A percentile compares a stretch with the other conserved stretches of the same genome.
These are phyloP conservation scores for Pinus tabuliformis DNA, from an alignment of 75 land plant species.

Conservation along the genomic window DNA sequence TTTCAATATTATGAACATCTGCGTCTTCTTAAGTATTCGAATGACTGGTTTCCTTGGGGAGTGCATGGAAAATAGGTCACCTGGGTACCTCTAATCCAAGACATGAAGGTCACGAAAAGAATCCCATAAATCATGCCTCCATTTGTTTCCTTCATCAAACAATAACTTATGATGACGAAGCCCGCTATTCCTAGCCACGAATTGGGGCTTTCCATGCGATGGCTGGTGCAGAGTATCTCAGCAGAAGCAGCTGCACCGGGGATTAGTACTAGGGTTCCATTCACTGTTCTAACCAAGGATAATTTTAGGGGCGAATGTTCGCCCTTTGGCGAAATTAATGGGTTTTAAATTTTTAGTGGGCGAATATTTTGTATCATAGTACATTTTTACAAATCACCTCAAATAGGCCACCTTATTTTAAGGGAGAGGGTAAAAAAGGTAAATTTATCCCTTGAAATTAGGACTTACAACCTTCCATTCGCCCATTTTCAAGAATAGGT, in stretches of 20 bases:
- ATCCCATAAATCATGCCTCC: slow-evolving; percentile 58
- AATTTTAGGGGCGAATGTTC: too few relatives aligned
- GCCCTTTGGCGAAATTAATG: too few relatives aligned
- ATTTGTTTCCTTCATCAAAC: slow-evolving; percentile 54
- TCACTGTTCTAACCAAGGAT: too few relatives aligned
- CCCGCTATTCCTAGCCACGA: slow-evolving; percentile 82
- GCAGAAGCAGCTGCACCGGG: slow-evolving; percentile 33
- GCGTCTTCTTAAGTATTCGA: slow-evolving; percentile 43
- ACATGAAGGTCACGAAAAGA: slow-evolving; percentile 33
- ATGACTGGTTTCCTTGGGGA: slow-evolving; percentile 14
- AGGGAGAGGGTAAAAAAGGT: too few relatives aligned
- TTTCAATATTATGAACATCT: slow-evolving; percentile 61
- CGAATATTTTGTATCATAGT: too few relatives aligned
- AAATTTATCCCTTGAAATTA: too few relatives aligned
- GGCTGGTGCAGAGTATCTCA: slow-evolving; percentile 38
- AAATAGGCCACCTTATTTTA: too few relatives aligned
- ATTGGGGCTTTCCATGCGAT: slow-evolving; percentile 72
- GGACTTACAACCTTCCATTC: too few relatives aligned
- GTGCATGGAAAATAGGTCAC: slow-evolving; percentile 39
- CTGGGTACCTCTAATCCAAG: slow-evolving; percentile 35
- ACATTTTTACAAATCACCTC: too few relatives aligned
- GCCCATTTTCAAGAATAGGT: too few relatives aligned
- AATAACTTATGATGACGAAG: slow-evolving; percentile 58
- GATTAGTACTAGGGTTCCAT: neutral
- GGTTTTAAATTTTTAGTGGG: too few relatives aligned